Evolutionary conservation across 345 rosid species (phyloP), one percentile per base, ranked within the genome.

Genomic region (Aegle marmelos): DNA sequence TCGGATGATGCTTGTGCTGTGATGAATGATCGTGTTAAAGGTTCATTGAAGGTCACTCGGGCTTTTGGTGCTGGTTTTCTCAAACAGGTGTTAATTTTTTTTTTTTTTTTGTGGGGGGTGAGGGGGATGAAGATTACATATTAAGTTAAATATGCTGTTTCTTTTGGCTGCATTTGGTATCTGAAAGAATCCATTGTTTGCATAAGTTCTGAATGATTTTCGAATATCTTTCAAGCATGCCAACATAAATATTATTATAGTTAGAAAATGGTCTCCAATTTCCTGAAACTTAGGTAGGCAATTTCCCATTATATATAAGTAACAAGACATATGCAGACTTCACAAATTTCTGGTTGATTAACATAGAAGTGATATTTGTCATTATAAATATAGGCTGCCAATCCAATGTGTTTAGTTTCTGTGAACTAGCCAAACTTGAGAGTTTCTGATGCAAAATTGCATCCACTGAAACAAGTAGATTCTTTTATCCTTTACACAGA

Each of bases 61-160:
- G 99, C 99, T 45, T 95, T 93, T 7, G 99, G 99, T 65, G 99
- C 97, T 27, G 97, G 99, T 39, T 95, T 92, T 80, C 91, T 95
- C 71, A 95, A 95, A 77, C 91, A 92, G 96, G 98, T 95, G 84
- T 62, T 30, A 31, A 13, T 28, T 65, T 67, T 31, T 25, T 16
- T 69, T 37, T 57, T 48, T 45, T 8, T 56, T 56, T 65, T n/a
- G n/a, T n/a, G n/a, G n/a, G n/a, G n/a, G n/a, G n/a, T n/a, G n/a
- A n/a, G n/a, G n/a, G n/a, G n/a, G n/a, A n/a, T n/a, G 13, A 45
- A 13, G 11, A 45, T 45, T 36, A 27, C 14, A 33, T 72, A 13
- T 39, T 9, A n/a, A 68, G 27, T 45, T 64, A 25, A 33, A 63
- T 41, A 21, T 36, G 48, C 53, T 69, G 7, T 76, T 57, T 8